A percentile compares a stretch with the other conserved stretches of the same genome.
These are phyloP conservation scores for Asclepias syriaca DNA, from an alignment of 257 asterid genomes.

Conservation along the genomic window DNA sequence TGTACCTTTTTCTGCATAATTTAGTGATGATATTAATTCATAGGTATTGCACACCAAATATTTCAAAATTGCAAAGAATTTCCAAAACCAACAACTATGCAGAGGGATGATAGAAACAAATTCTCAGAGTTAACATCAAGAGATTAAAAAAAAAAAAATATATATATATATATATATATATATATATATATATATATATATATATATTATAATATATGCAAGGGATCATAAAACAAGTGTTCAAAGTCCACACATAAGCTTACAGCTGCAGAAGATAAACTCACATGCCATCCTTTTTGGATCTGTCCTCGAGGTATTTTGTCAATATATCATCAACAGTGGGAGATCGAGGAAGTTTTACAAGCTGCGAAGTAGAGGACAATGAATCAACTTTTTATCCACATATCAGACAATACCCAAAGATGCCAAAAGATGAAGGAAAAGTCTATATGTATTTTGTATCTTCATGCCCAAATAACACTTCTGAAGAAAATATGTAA, in stretches of 20 bases:
- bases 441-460: neutral
- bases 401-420: neutral
- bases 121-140: too few relatives aligned
- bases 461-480: neutral
- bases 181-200: neutral
- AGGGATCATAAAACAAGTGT: neutral
- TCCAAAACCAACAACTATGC: neutral
- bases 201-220: too few relatives aligned
- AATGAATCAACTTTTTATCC: neutral
- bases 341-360: slow-evolving; percentile 90
- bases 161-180: too few relatives aligned
- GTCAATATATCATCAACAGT: slow-evolving; percentile 72
- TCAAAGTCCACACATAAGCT: neutral
- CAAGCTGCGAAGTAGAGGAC: slow-evolving; percentile 58
- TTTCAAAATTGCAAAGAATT: neutral
- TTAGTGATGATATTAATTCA: neutral
- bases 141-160: too few relatives aligned
- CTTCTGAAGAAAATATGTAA: neutral
- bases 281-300: slow-evolving; percentile 86
- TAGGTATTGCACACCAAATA: neutral
- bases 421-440: neutral
- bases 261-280: slow-evolving; percentile 21
- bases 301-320: slow-evolving; percentile 69
- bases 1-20: neutral
- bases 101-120: neutral